Evolutionary conservation across 495 filamentous ascomycete genomes (phyloP).

Genomic region (Cercophora scortea): DNA sequence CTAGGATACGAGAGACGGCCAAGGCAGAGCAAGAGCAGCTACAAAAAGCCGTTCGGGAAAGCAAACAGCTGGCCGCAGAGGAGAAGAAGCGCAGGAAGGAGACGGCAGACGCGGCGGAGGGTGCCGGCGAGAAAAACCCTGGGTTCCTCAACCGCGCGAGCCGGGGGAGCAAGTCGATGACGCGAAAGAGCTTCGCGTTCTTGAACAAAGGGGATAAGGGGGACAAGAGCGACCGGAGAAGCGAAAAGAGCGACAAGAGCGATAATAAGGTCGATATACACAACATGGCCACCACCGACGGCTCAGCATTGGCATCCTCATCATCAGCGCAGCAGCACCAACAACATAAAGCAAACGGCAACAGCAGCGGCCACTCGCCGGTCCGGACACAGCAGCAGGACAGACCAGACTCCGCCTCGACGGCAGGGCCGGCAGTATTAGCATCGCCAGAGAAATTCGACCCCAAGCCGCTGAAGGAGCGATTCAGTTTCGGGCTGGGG

Average conservation of each 20-base stretch:
- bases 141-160: slow-evolving; percentile 30
- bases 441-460: slow-evolving; percentile 18
- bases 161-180: slow-evolving; percentile 36
- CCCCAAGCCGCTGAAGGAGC: slow-evolving; percentile 29
- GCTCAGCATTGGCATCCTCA: neutral
- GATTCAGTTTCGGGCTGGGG: slow-evolving; percentile 52
- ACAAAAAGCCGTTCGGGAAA: slow-evolving; percentile 32
- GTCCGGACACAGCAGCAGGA: slow-evolving; percentile 2
- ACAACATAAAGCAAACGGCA: slow-evolving; percentile 1
- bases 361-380: slow-evolving; percentile 4
- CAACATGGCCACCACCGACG: neutral
- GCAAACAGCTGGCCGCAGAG: slow-evolving; percentile 33
- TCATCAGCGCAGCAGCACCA: neutral
- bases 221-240: slow-evolving; percentile 7
- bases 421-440: neutral
- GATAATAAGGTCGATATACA: slow-evolving; percentile 1
- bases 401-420: slow-evolving; percentile 4
- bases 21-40: slow-evolving; percentile 31
- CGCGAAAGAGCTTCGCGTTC: slow-evolving; percentile 43
- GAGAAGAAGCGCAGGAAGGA: slow-evolving; percentile 30
- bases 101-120: neutral
- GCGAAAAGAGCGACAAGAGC: slow-evolving; percentile 2
- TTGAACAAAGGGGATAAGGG: slow-evolving; percentile 22
- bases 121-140: slow-evolving; percentile 1
- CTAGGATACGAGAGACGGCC: slow-evolving; percentile 24